phyloP scores from a whole-genome alignment of 1,284 basidiomycete genomes.

The Ustilago crameri region DNA sequence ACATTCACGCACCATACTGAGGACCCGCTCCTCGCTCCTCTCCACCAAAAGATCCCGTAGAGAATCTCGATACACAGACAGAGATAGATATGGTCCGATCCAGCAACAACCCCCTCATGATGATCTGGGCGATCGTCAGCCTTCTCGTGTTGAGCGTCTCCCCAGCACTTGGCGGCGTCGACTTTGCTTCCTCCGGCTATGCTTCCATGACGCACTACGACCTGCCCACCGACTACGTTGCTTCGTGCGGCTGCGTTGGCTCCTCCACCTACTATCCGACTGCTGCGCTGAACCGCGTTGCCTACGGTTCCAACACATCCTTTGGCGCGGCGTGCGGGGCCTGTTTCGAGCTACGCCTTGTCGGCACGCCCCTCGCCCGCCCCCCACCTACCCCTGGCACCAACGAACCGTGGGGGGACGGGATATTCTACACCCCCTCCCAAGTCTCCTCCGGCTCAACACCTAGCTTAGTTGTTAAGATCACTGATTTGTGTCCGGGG shows the following conservation, averaged over 20 bases:
- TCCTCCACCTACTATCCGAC: constrained; percentile 50
- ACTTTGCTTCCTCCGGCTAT: constrained; percentile 31
- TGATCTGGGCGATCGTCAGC: constrained; percentile 2
- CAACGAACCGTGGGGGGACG: constrained; percentile 41
- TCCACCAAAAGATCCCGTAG: not conserved
- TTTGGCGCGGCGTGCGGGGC: constrained; percentile 55
- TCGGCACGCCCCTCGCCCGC: constrained; percentile 45
- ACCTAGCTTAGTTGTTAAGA: constrained; percentile 55
- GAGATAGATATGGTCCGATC: not conserved
- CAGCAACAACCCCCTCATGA: not conserved
- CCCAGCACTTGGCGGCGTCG: constrained; percentile 11
- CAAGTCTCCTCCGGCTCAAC: constrained; percentile 32
- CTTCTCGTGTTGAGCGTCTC: constrained; percentile 4
- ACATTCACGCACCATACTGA: too few species aligned
- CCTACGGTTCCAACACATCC: constrained; percentile 50
- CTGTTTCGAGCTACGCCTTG: constrained; percentile 48
- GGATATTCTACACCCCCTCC: constrained; percentile 30
- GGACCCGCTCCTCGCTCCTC: not conserved
- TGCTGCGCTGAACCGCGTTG: constrained; percentile 51
- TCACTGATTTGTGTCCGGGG: constrained; percentile 55
- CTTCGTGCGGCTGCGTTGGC: constrained; percentile 60
- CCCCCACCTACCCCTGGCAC: constrained; percentile 30
- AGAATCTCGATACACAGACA: too few species aligned
- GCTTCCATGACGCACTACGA: constrained; percentile 62
- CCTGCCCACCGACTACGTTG: constrained; percentile 49